These are phyloP conservation scores for Dichotomocladium elegans DNA, from an alignment of 371 early-diverging fungal genomes.

Conservation along the genomic window DNA sequence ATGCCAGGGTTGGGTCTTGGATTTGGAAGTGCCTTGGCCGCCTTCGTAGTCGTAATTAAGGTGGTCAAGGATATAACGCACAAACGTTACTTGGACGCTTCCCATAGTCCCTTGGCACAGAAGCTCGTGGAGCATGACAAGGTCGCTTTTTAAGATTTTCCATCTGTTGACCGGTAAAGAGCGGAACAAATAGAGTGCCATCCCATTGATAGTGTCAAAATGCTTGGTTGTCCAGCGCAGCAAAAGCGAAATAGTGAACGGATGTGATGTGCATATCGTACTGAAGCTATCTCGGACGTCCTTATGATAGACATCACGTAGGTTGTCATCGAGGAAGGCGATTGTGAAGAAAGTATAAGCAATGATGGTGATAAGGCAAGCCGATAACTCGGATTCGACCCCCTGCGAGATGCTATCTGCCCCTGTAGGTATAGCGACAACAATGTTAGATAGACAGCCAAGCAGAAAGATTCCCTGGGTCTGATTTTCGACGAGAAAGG, in stretches of 20 bases:
- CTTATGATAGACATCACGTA: conserved; percentile 45
- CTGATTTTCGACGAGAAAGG: conserved; percentile 16
- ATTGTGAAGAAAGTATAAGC: conserved; percentile 40
- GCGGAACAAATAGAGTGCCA: conserved; percentile 52
- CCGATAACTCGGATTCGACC: conserved; percentile 11
- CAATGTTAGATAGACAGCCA: conserved; percentile 29
- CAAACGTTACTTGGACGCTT: conserved; percentile 31
- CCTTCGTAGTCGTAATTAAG: conserved; percentile 35
- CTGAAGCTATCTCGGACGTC: conserved; percentile 46
- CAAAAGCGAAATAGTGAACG: conserved; percentile 37
- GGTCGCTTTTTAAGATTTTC: conserved; percentile 36
- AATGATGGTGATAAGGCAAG: conserved; percentile 31
- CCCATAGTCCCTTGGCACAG: conserved; percentile 22
- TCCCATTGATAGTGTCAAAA: conserved; percentile 42
- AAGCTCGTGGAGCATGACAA: conserved; percentile 32
- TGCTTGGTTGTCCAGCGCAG: conserved; percentile 44
- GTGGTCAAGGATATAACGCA: conserved; percentile 39
- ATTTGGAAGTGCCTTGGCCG: conserved; percentile 9
- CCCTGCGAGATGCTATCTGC: conserved; percentile 7
- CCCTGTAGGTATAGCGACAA: conserved; percentile 21
- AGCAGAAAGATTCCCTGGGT: conserved; percentile 31
- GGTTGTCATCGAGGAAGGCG: conserved; percentile 40
- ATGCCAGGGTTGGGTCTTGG: conserved; percentile 35
- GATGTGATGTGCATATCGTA: conserved; percentile 34
- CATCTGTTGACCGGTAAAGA: conserved; percentile 44